Evolutionary conservation across 768 basidiomycete genomes (phyloP).

Genomic region (Agrocybe praecox): DNA sequence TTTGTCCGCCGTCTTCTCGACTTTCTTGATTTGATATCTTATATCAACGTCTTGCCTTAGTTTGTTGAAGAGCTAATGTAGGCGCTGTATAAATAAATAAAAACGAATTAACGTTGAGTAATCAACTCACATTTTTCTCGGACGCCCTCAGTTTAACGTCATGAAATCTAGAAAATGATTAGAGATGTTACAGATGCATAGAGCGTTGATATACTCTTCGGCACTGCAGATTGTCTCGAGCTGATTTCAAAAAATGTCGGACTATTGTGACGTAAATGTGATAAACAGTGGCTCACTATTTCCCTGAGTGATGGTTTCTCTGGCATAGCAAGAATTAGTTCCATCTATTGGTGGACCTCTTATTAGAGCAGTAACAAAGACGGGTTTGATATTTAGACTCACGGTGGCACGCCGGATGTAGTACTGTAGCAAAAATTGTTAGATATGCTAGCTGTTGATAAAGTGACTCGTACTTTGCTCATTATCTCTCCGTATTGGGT

Average conservation of each 20-base stretch:
- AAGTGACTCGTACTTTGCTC: slow-evolving; percentile 67
- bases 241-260: slow-evolving; percentile 29
- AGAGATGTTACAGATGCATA: background rate
- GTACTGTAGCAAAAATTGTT: slow-evolving; percentile 45
- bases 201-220: slow-evolving; percentile 55
- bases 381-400: slow-evolving; percentile 10
- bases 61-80: slow-evolving; percentile 57
- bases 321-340: slow-evolving; percentile 60
- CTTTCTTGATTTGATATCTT: slow-evolving; percentile 72
- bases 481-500: slow-evolving; percentile 86
- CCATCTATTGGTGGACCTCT: slow-evolving; percentile 51
- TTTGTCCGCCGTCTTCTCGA: slow-evolving; percentile 76
- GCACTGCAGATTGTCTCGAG: slow-evolving; percentile 66
- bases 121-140: slow-evolving; percentile 63
- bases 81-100: background rate
- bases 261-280: background rate
- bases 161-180: slow-evolving; percentile 50
- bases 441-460: background rate
- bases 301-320: slow-evolving; percentile 60
- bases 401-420: slow-evolving; percentile 77
- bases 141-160: slow-evolving; percentile 72
- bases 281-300: slow-evolving; percentile 52
- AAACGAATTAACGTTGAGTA: background rate
- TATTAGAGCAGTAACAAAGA: background rate
- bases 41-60: slow-evolving; percentile 76